These are phyloP conservation scores for Phytophthora colocasiae DNA, from an alignment of 352 stramenopile species.

Conservation along the genomic window DNA sequence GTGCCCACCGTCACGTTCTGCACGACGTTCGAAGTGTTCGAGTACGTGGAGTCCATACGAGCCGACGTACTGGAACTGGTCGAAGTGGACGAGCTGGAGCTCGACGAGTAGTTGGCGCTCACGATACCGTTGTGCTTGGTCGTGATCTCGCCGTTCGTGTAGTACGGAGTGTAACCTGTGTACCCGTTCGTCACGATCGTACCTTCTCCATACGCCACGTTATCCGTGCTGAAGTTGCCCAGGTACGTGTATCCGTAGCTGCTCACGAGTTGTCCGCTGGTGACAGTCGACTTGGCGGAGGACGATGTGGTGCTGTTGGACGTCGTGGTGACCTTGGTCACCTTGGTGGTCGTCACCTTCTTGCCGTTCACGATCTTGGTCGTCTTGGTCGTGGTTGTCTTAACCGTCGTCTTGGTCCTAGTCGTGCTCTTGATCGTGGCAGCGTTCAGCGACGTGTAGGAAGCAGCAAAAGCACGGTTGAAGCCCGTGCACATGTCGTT, in stretches of 20 bases:
- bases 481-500: slow-evolving; percentile 68
- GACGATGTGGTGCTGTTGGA: slow-evolving; percentile 45
- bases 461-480: slow-evolving; percentile 50
- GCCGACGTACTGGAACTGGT: slow-evolving; percentile 27
- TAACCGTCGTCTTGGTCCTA: slow-evolving; percentile 52
- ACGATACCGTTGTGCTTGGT: slow-evolving; percentile 66
- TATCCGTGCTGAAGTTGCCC: slow-evolving; percentile 51
- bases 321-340: slow-evolving; percentile 45
- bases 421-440: slow-evolving; percentile 49
- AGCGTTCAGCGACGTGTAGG: slow-evolving; percentile 47
- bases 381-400: slow-evolving; percentile 51
- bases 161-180: slow-evolving; percentile 53
- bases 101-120: slow-evolving; percentile 48
- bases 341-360: slow-evolving; percentile 61
- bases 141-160: slow-evolving; percentile 48
- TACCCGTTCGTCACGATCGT: slow-evolving; percentile 55
- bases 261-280: slow-evolving; percentile 39
- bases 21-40: slow-evolving; percentile 43
- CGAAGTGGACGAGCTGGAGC: slow-evolving; percentile 35
- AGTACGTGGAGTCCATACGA: slow-evolving; percentile 40
- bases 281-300: slow-evolving; percentile 39
- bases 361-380: slow-evolving; percentile 60
- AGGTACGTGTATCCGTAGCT: slow-evolving; percentile 55
- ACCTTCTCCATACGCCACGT: slow-evolving; percentile 42
- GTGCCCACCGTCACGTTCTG: slow-evolving; percentile 56